Base-by-base conservation (phyloP, 2,329 filamentous ascomycete genomes). In the Metarhizium robertsii region DNA sequence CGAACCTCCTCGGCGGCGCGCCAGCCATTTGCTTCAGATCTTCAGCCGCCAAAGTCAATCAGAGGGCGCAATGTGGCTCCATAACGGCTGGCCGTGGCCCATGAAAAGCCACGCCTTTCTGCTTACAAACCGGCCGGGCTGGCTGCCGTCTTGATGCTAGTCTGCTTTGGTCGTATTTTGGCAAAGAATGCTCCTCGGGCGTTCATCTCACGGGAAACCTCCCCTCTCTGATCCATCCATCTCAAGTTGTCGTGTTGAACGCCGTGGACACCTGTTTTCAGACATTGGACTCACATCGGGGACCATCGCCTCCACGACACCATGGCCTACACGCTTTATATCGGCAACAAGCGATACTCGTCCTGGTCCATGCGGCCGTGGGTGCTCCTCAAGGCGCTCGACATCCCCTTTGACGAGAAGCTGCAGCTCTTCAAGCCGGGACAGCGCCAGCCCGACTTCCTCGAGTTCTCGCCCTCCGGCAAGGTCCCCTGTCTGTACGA, bases 281-380 rank as follows among this genome's bases (percentile, higher is more conserved):
- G 25, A 25, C 25, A 25, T 25, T 2, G 16, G 42, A 45, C n/a
- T 45, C 16, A 11, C 40, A 16, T 18, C 40, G 16, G 10, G 6
- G 2, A 20, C 10, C 10, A 8, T 18, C 4, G 8, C 42, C 18
- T 45, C 16, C 7, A 30, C 25, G 25, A 4, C 10, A 30, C 13
- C 45, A 70, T 51, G 49, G 11, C 50, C 20, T 18, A 42, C 60
- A 64, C 67, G 14, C 71, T 76, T 54, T 71, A 68, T 62, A 73
- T 76, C 59, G 71, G 67, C 32, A 74, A 73, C 61, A 75, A 75
- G 53, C 73, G 73, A 58, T 75, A 75, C 64, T 74, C 72, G 2
- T 74, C 72, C 20, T 76, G 74, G 74, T 75, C 73, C 51, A 71
- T 76, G 67, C 68, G 74, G 42, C 69, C 72, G 2, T 75, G 73